phyloP scores from a whole-genome alignment of 441 rosid species.

The Sinapis alba region DNA sequence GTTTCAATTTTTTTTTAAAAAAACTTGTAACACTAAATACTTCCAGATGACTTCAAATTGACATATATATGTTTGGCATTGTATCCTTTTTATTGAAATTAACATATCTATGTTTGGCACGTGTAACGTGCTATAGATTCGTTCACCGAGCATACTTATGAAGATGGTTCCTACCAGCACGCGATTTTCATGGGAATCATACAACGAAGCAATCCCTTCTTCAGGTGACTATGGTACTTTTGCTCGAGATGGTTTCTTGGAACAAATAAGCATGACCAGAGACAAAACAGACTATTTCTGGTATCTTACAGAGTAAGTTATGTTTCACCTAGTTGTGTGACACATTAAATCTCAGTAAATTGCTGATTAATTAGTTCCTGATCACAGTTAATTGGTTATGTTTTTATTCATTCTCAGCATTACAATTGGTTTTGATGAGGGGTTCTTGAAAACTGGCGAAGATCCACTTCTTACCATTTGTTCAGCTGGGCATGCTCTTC shows the following conservation, averaged over 20 bases:
- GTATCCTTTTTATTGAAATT: no score
- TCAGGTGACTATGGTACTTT: constrained; percentile 43
- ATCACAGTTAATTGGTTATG: neutral
- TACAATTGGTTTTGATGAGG: constrained; percentile 49
- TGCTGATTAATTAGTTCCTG: neutral
- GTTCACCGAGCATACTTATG: constrained; percentile 45
- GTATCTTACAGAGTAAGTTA: constrained; percentile 65
- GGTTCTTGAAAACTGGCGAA: constrained; percentile 52
- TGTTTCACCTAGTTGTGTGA: constrained; percentile 29
- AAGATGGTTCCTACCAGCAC: constrained; percentile 46
- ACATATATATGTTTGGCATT: constrained; percentile 11
- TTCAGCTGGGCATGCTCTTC: constrained; percentile 73
- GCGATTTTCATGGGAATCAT: constrained; percentile 54
- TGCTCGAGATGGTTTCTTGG: constrained; percentile 50
- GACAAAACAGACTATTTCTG: constrained; percentile 66
- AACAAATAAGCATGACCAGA: constrained; percentile 56
- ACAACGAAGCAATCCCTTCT: constrained; percentile 51
- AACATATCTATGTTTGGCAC: constrained; percentile 32
- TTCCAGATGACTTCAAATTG: constrained; percentile 39
- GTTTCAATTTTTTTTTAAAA: constrained; percentile 22
- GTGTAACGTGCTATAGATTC: constrained; percentile 55
- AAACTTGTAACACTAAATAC: constrained; percentile 50
- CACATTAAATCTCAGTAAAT: neutral
- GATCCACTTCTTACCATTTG: constrained; percentile 56
- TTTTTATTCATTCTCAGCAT: constrained; percentile 44